These are phyloP conservation scores for Gossypium lobatum DNA, from an alignment of 441 rosid species.

Conservation along the genomic window DNA sequence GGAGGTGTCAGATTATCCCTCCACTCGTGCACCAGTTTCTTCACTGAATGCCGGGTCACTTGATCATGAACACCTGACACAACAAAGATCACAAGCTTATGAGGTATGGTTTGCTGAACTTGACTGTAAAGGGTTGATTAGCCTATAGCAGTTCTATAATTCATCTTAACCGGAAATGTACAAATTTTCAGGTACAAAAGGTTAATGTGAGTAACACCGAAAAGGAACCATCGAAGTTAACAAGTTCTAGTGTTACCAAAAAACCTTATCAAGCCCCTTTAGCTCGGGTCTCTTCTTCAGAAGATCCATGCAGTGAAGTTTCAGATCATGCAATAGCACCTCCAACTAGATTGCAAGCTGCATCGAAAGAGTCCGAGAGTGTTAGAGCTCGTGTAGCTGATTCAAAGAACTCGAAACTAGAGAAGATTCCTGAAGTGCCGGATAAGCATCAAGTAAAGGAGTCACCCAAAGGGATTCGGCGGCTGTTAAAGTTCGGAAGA, in stretches of 20 bases:
- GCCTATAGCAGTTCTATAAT: background rate
- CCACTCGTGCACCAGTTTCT: constrained; percentile 33
- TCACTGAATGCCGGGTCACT: constrained; percentile 22
- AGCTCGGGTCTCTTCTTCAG: constrained; percentile 78
- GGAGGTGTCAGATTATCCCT: constrained; percentile 30
- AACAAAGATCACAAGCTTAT: constrained; percentile 25
- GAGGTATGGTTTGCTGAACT: constrained; percentile 30
- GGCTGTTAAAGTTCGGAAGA: constrained; percentile 79
- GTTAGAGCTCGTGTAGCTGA: constrained; percentile 47
- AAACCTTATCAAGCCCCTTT: constrained; percentile 74
- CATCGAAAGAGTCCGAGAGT: constrained; percentile 30
- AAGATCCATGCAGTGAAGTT: constrained; percentile 57
- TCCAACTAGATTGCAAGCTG: constrained; percentile 34
- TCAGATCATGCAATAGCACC: constrained; percentile 60
- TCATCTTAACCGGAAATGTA: background rate
- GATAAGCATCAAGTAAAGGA: constrained; percentile 65
- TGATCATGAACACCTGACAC: constrained; percentile 31
- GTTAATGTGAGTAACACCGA: constrained; percentile 31
- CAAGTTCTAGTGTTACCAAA: constrained; percentile 32
- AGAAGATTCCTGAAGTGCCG: constrained; percentile 52
- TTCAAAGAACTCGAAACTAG: constrained; percentile 35
- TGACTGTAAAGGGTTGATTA: background rate
- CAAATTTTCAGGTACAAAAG: constrained; percentile 43
- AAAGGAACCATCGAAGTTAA: constrained; percentile 37
- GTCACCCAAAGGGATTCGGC: constrained; percentile 64